phyloP scores from a whole-genome alignment of 164 flowering plant species.

The Piper longum region DNA sequence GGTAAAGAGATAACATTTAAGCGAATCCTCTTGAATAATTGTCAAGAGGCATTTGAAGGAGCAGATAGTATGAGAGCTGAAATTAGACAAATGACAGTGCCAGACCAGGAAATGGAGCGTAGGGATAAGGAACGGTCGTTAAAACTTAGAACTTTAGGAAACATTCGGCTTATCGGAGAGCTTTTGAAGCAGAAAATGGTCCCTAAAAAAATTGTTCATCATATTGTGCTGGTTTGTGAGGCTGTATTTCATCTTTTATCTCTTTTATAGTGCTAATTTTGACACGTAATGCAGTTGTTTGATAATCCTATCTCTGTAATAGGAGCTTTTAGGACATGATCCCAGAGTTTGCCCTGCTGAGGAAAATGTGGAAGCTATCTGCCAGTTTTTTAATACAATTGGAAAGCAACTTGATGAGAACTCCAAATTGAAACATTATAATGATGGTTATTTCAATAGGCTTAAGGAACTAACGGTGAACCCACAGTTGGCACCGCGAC shows the following conservation, averaged over 20 bases:
- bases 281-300: neutral
- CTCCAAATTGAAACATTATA: slow-evolving; percentile 51
- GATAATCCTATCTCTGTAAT: slow-evolving; percentile 2
- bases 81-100: slow-evolving; percentile 67
- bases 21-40: slow-evolving; percentile 73
- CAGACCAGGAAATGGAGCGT: slow-evolving; percentile 81
- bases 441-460: slow-evolving; percentile 61
- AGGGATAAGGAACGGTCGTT: slow-evolving; percentile 70
- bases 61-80: slow-evolving; percentile 70
- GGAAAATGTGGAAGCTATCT: slow-evolving; percentile 96
- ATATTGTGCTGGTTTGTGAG: slow-evolving; percentile 69
- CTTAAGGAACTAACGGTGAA: slow-evolving; percentile 57
- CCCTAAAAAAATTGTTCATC: slow-evolving; percentile 87
- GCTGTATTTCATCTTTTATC: neutral
- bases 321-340: slow-evolving; percentile 84
- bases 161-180: slow-evolving; percentile 92
- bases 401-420: slow-evolving; percentile 95
- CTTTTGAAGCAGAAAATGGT: slow-evolving; percentile 96
- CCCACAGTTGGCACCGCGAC: slow-evolving; percentile 56
- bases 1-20: slow-evolving; percentile 81
- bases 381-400: slow-evolving; percentile 82
- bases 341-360: slow-evolving; percentile 65
- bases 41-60: slow-evolving; percentile 98
- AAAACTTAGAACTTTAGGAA: slow-evolving; percentile 89
- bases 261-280: neutral